Evolutionary conservation across 2,329 filamentous ascomycete species (phyloP).

Genomic region (Microthyrium microscopicum): DNA sequence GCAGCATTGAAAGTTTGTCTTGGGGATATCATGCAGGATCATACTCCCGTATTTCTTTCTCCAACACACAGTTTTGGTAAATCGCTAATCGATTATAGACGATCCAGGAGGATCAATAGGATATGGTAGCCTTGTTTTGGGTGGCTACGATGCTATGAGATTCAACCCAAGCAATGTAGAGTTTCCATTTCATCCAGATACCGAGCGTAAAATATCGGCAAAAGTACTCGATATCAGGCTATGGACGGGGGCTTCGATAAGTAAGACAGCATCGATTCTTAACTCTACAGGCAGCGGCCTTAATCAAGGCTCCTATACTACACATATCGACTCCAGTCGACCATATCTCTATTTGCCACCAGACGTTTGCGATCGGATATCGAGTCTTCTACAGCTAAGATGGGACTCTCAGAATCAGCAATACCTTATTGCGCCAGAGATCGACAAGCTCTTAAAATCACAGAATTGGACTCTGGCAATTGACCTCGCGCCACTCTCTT

Average conservation of each 20-base stretch:
- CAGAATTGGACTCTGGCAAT: neutral
- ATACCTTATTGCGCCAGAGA: conserved; percentile 3
- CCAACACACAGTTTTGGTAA: conserved; percentile 8
- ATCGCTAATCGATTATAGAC: neutral
- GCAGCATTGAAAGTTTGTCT: conserved; percentile 19
- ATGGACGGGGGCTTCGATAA: neutral
- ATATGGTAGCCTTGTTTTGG: conserved; percentile 19
- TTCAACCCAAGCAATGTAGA: conserved; percentile 15
- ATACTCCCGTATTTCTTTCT: conserved; percentile 11
- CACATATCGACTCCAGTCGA: neutral
- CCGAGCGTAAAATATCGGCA: no score
- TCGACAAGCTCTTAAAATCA: neutral
- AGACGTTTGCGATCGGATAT: conserved; percentile 1
- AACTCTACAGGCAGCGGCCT: neutral
- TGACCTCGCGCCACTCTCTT: neutral
- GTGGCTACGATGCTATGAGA: conserved; percentile 21
- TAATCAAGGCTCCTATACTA: neutral
- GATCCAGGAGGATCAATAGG: neutral
- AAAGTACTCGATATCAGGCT: neutral
- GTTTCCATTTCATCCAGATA: conserved; percentile 10
- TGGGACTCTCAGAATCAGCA: neutral
- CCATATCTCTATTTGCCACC: conserved; percentile 3
- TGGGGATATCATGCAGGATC: conserved; percentile 27
- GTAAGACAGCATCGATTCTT: neutral
- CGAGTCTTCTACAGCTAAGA: neutral